Conservation (phyloP, 805 yeast species). For the Wickerhamiella cacticola region DNA sequence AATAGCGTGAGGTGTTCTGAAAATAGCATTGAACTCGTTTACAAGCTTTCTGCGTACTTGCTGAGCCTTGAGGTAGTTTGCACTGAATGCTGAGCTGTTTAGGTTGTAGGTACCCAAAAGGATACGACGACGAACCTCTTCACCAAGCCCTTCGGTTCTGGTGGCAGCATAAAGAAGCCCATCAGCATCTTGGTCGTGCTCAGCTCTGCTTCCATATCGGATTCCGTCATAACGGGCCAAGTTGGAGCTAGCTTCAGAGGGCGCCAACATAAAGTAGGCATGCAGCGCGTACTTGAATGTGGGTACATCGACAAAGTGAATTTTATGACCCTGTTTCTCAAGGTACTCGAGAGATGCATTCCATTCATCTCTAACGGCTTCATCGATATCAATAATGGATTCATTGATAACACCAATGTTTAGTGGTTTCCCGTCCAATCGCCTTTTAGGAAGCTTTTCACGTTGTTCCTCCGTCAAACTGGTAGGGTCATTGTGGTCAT, state of each 20-base stretch:
- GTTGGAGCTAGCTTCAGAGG: slow-evolving; percentile 92
- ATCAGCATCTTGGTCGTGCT: slow-evolving; percentile 23
- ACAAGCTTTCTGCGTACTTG: slow-evolving; percentile 48
- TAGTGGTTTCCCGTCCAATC: slow-evolving; percentile 19
- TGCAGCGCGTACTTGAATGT: slow-evolving; percentile 55
- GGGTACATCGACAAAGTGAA: slow-evolving; percentile 61
- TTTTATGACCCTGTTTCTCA: slow-evolving; percentile 37
- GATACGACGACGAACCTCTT: slow-evolving; percentile 73
- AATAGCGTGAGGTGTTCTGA: slow-evolving; percentile 29
- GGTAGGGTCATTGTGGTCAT: slow-evolving; percentile 75
- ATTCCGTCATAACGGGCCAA: slow-evolving; percentile 83
- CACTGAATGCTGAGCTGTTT: slow-evolving; percentile 58
- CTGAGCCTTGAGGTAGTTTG: slow-evolving; percentile 69
- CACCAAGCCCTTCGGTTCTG: slow-evolving; percentile 58
- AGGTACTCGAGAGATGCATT: slow-evolving; percentile 35
- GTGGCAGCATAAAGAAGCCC: slow-evolving; percentile 42
- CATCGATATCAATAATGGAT: slow-evolving; percentile 45
- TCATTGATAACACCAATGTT: slow-evolving; percentile 68
- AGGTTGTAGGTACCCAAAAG: slow-evolving; percentile 77
- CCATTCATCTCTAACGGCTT: slow-evolving; percentile 40
- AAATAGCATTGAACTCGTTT: slow-evolving; percentile 53
- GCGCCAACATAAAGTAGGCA: slow-evolving; percentile 74
- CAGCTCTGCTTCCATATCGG: slow-evolving; percentile 57
- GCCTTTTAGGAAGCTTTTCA: slow-evolving; percentile 3
- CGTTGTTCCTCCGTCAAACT: slow-evolving; percentile 23